Evolutionary conservation across 345 rosid species (phyloP), one percentile per base, ranked within the genome.

Genomic region (Eucalyptus polybractea): DNA sequence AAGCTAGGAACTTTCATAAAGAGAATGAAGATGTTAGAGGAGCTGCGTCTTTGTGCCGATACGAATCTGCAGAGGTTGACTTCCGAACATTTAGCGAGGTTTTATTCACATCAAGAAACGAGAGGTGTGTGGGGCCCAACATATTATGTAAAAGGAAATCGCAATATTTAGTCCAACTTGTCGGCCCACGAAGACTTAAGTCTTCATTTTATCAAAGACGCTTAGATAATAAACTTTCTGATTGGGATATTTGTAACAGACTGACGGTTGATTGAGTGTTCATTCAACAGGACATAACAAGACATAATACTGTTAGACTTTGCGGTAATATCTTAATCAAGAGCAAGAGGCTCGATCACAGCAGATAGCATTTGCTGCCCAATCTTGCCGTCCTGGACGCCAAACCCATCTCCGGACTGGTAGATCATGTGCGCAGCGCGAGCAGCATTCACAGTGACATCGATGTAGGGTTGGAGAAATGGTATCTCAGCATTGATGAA

Each of bases 321-420:
- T 72, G 13, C 45, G 24, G 44, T 33, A 1, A 33, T 72, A 37
- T 19, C 25, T 72, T 21, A 33, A 19, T 37, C 24, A 22, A 72
- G 44, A 33, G 87, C 51, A 5, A 90, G 40, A 44, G 94, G 93
- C 50, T 94, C 86, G n/a, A 94, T 89, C 4, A 94, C 91, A 12
- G 92, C 81, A 15, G 94, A 91, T 1, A 88, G 80, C 42, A 95
- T 92, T 62, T 90, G 91, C 65, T 42, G 87, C 88, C 91, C 89
- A 4, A 56, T 92, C 62, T 92, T 69, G 6, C 56, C 69, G 86
- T 94, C 95, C 47, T 94, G 95, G 86, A 91, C 87, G 13, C 94
- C 94, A 25, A 95, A 94, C 3, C 94, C 94, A 86, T 95, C 95
- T 50, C 93, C 94, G 54, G 89, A 47, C 8, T 93, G 94, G 91